A percentile compares a stretch with the other conserved stretches of the same genome.
phyloP scores from a whole-genome alignment of 2,329 filamentous ascomycete genomes.

The Fusarium proliferatum region DNA sequence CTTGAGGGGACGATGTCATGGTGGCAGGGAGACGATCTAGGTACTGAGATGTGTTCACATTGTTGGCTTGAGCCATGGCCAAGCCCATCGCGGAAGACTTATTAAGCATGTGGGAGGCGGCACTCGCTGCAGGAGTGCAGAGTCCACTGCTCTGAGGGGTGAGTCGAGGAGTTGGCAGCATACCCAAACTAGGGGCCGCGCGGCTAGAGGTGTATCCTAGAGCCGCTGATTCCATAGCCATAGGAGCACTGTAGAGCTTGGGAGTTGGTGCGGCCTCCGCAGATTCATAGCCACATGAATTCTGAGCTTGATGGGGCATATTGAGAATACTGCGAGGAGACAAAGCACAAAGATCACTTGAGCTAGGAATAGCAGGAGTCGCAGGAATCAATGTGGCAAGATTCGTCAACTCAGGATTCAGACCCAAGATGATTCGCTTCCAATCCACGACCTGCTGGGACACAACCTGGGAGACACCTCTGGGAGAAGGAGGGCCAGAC shows the following conservation, averaged over 20 bases:
- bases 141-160: slow-evolving; percentile 67
- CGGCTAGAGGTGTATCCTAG: slow-evolving; percentile 58
- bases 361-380: slow-evolving; percentile 44
- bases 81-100: slow-evolving; percentile 68
- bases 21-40: slow-evolving; percentile 64
- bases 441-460: slow-evolving; percentile 65
- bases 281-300: slow-evolving; percentile 51
- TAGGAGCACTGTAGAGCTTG: slow-evolving; percentile 55
- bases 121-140: slow-evolving; percentile 70
- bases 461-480: slow-evolving; percentile 55
- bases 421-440: slow-evolving; percentile 67
- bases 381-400: slow-evolving; percentile 62
- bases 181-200: slow-evolving; percentile 63
- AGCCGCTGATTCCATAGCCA: slow-evolving; percentile 61
- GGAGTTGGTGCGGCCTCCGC: slow-evolving; percentile 54
- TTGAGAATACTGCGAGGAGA: slow-evolving; percentile 59
- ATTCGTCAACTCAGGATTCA: slow-evolving; percentile 69
- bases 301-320: slow-evolving; percentile 52
- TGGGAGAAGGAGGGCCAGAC: slow-evolving; percentile 64
- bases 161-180: slow-evolving; percentile 68
- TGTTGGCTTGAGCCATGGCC: slow-evolving; percentile 68
- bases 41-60: slow-evolving; percentile 58
- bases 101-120: slow-evolving; percentile 61
- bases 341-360: slow-evolving; percentile 51
- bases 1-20: slow-evolving; percentile 64